Percentiles rank a stretch among this genome's conserved stretches.
Conservation (phyloP, 306 rosid genomes). For the Glycine latifolia region DNA sequence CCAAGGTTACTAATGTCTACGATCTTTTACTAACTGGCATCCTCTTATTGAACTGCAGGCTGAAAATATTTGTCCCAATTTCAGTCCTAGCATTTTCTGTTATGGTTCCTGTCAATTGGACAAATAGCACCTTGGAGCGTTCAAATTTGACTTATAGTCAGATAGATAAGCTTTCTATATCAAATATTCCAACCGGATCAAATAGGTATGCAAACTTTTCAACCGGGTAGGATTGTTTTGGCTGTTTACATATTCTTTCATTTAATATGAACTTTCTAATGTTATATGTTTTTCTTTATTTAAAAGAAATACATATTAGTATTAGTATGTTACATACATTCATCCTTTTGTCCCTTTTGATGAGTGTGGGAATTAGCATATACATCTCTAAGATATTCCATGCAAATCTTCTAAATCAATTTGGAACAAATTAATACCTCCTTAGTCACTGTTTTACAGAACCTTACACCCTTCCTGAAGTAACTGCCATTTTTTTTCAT, state of each 20-base stretch:
- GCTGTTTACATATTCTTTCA: constrained; percentile 4
- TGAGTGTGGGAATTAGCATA: neutral
- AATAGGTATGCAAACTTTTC: constrained; percentile 60
- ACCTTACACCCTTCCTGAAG: neutral
- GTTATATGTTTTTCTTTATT: constrained; percentile 8
- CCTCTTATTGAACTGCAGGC: constrained; percentile 66
- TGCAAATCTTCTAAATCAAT: constrained; percentile 9
- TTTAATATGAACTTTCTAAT: constrained; percentile 28
- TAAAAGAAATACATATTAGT: constrained; percentile 9
- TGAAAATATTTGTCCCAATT: constrained; percentile 88
- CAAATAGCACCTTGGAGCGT: constrained; percentile 74
- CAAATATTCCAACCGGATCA: constrained; percentile 88
- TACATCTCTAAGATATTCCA: constrained; percentile 9
- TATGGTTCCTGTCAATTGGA: constrained; percentile 97
- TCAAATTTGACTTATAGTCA: constrained; percentile 70
- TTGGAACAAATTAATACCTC: constrained; percentile 7
- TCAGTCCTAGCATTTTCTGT: constrained; percentile 77
- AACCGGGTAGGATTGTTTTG: neutral
- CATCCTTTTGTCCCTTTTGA: neutral
- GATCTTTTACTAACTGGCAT: constrained; percentile 39
- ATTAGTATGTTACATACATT: neutral
- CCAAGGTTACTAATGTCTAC: neutral
- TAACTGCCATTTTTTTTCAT: constrained; percentile 17
- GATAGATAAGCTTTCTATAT: constrained; percentile 92
- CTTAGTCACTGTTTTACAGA: neutral